Base-by-base conservation (phyloP, 139 green algal genomes). In the Axilococcus clingmanii region DNA sequence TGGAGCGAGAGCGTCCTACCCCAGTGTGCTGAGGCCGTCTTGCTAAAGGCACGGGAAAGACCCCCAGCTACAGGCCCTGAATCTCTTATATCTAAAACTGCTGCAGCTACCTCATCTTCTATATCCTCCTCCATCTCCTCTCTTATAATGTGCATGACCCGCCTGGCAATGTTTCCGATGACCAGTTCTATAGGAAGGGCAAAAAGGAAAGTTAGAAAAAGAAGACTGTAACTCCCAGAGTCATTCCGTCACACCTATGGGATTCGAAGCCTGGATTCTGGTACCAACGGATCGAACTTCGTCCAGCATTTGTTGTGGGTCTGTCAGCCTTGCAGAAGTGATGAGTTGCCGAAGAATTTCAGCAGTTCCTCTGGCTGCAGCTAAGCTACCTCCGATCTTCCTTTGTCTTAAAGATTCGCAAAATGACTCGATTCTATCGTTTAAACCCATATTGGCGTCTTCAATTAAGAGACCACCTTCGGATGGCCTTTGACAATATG, bases 101-200 rank as follows among this genome's bases (percentile, higher is more conserved):
- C 16, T 25, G n/a, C 29, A 41, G 23, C 30, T 52, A 42, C 59
- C 19, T 51, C 55, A 17, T 75, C 66, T 35, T 85, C 71, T 17
- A 55, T 20, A 41, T 68, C 52, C 27, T 82, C 82, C 48, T 82
- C 48, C 50, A 61, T 66, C 63, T 97, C 88, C 52, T 97, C 91
- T 1, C 91, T 75, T 22, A 97, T 91, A 28, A 96, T 80, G 45
- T 94, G 80, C 71, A 98, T 66, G 12, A 96, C 81, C 4, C 90
- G 74, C 17, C 86, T 69, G 22, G 89, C 79, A 4, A 95, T 83
- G 70, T 97, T 97, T 57, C 90, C 90, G 8, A 95, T 83, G 0
- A 80, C 76, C 40, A 97, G 74, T 73, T 96, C 90, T 92, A 75
- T 59, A 40, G 22, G 5, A 35, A 29, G 52, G 19, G 24, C 19